Base-by-base conservation (phyloP, 83 land plant species). In the Picea abies region DNA sequence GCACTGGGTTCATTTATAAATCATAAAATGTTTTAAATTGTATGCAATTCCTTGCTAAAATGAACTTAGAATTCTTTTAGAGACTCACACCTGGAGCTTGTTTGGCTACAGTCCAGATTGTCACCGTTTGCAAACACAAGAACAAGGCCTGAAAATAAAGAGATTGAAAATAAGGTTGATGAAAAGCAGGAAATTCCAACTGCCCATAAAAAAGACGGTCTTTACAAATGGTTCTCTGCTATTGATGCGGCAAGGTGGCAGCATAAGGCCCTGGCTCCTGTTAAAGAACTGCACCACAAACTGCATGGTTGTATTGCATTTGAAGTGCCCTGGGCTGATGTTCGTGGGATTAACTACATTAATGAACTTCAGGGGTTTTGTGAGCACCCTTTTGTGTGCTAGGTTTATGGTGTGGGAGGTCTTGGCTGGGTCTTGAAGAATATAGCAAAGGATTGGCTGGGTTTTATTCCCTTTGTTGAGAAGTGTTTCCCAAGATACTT, bases 331-430 rank as follows among this genome's bases (percentile, higher is more conserved):
- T 97, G 99, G 99, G 86, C 79, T 32, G 82, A 92, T 87, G 96
- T 97, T 49, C 89, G 96, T 70, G 99, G 99, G 25, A 95, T 97
- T 20, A 95, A 97, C 78, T 97, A 97, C 68, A 29, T 87, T 22
- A 97, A 95, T 86, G 98, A 97, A 81, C 95, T 97, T 81, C 98
- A 94, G 98, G 99, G n/a, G n/a, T n/a, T n/a, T n/a, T n/a, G n/a
- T n/a, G n/a, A n/a, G n/a, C n/a, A n/a, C n/a, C n/a, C n/a, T n/a
- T n/a, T n/a, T n/a, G n/a, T n/a, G n/a, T n/a, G n/a, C n/a, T n/a
- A n/a, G n/a, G n/a, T n/a, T n/a, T n/a, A n/a, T n/a, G n/a, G n/a
- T n/a, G n/a, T n/a, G n/a, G n/a, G n/a, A n/a, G n/a, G n/a, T n/a
- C n/a, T n/a, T n/a, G n/a, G n/a, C n/a, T n/a, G n/a, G n/a, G n/a